Evolutionary conservation across 441 rosid species (phyloP).

Genomic region (Syzygium malaccense): DNA sequence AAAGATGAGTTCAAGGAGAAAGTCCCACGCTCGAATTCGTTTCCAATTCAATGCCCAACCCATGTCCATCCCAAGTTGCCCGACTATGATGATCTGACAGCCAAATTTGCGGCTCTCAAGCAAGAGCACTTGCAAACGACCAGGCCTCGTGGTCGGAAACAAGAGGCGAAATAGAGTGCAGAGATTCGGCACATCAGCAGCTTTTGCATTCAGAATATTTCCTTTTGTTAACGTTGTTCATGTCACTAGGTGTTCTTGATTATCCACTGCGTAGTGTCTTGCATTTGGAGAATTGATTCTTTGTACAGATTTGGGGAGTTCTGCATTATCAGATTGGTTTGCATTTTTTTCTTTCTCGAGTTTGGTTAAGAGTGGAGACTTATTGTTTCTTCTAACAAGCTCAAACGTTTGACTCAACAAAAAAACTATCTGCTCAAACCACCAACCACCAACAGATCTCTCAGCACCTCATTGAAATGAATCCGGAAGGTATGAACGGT

Average conservation of each 20-base stretch:
- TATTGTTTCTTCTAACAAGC: not conserved
- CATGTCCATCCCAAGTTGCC: constrained; percentile 90
- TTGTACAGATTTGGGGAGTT: not conserved
- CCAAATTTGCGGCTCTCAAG: constrained; percentile 63
- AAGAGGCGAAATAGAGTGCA: not conserved
- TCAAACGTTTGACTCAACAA: not conserved
- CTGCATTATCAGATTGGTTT: not conserved
- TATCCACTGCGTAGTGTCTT: not conserved
- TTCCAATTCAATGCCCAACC: constrained; percentile 28
- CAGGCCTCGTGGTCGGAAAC: not conserved
- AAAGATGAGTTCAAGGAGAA: constrained; percentile 16
- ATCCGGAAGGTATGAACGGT: not conserved
- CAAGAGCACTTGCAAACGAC: constrained; percentile 24
- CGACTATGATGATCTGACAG: constrained; percentile 62
- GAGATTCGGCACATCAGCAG: not conserved
- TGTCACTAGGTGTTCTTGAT: not conserved
- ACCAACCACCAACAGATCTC: not conserved
- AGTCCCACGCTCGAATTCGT: constrained; percentile 30
- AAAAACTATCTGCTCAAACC: not conserved
- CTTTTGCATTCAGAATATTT: not conserved
- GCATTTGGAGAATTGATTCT: not conserved
- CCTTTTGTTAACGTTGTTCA: not conserved
- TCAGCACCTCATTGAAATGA: not conserved
- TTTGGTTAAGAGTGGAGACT: not conserved
- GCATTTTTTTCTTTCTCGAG: not conserved